Conservation (phyloP, 306 rosid genomes). For the Rubus idaeus region DNA sequence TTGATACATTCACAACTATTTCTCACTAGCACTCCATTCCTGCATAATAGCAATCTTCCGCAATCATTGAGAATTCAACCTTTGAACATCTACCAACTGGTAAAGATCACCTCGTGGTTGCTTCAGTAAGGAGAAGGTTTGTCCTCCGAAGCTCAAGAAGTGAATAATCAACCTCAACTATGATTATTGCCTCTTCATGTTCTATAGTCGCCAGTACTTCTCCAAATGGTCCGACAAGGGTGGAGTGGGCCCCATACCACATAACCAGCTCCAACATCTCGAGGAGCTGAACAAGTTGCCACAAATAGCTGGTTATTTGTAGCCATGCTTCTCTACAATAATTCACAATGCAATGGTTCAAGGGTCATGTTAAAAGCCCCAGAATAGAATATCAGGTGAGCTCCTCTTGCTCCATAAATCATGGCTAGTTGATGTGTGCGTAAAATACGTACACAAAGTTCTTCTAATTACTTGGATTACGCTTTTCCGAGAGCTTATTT, state of each 20-base stretch:
- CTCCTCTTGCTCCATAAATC: slow-evolving; percentile 99
- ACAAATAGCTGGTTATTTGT: slow-evolving; percentile 91
- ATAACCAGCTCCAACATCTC: slow-evolving; percentile 78
- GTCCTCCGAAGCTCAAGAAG: slow-evolving; percentile 73
- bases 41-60: neutral
- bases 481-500: no score
- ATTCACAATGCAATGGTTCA: slow-evolving; percentile 98
- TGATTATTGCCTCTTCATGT: slow-evolving; percentile 82
- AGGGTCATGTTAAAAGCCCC: slow-evolving; percentile 99
- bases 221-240: slow-evolving; percentile 94
- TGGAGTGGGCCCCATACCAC: slow-evolving; percentile 96
- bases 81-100: slow-evolving; percentile 85
- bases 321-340: slow-evolving; percentile 96
- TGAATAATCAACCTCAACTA: slow-evolving; percentile 82
- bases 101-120: slow-evolving; percentile 96
- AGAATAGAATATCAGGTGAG: slow-evolving; percentile 96
- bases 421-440: slow-evolving; percentile 97
- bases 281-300: slow-evolving; percentile 97
- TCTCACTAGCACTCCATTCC: neutral
- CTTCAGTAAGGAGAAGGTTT: slow-evolving; percentile 67
- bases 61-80: slow-evolving; percentile 59
- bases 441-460: no score
- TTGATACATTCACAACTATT: neutral
- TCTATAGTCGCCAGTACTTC: slow-evolving; percentile 91
- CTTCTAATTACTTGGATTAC: no score